Conservation (phyloP, 2,329 filamentous ascomycete species). For the Ophiocordyceps robertsii region DNA sequence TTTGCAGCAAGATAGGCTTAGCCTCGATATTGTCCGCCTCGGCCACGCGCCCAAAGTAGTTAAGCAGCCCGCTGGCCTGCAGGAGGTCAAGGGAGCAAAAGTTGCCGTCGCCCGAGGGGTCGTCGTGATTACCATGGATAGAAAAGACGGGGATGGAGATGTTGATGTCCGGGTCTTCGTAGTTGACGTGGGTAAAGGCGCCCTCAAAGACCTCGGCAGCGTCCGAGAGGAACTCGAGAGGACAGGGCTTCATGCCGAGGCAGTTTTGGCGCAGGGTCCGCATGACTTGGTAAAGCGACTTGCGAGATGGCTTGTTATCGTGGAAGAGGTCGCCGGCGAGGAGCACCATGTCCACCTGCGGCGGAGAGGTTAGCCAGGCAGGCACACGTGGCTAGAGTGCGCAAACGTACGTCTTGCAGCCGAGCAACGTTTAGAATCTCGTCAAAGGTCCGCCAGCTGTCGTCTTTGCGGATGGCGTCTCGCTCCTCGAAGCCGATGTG, state of each 20-base stretch:
- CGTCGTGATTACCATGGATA: slow-evolving; percentile 96
- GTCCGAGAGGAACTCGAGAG: slow-evolving; percentile 89
- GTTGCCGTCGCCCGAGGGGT: slow-evolving; percentile 92
- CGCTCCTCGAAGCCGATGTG: slow-evolving; percentile 96
- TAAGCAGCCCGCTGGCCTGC: slow-evolving; percentile 80
- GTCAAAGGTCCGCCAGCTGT: slow-evolving; percentile 93
- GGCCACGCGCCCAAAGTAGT: slow-evolving; percentile 87
- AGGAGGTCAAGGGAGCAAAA: slow-evolving; percentile 82
- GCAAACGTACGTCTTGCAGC: slow-evolving; percentile 52
- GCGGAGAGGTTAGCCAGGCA: not conserved
- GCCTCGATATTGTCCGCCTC: slow-evolving; percentile 88
- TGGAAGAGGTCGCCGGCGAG: slow-evolving; percentile 93
- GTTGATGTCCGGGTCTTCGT: slow-evolving; percentile 95
- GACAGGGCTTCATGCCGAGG: slow-evolving; percentile 86
- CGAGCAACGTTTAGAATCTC: slow-evolving; percentile 86
- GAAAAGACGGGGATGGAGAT: slow-evolving; percentile 95
- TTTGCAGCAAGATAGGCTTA: slow-evolving; percentile 86
- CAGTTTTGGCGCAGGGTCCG: slow-evolving; percentile 86
- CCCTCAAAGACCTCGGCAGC: slow-evolving; percentile 82
- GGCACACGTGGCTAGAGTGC: not conserved
- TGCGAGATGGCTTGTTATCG: slow-evolving; percentile 92
- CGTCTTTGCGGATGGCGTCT: slow-evolving; percentile 86
- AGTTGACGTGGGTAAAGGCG: slow-evolving; percentile 89
- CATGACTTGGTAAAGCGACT: slow-evolving; percentile 97
- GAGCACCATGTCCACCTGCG: slow-evolving; percentile 82